These are phyloP conservation scores for Cryphonectria radicalis DNA, from an alignment of 2,329 filamentous ascomycete species.

Conservation along the genomic window DNA sequence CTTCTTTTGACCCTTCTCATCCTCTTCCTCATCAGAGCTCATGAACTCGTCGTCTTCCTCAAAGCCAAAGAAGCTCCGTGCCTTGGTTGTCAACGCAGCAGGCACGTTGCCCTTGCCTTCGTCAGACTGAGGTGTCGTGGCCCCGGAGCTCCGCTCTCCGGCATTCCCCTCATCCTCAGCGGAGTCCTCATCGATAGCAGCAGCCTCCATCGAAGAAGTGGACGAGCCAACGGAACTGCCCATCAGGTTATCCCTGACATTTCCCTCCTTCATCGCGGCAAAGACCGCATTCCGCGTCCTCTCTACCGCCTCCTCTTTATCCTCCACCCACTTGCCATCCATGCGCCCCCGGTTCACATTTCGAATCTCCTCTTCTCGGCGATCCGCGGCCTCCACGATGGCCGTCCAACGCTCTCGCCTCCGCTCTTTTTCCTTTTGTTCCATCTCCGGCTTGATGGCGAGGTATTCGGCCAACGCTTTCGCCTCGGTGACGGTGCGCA, in stretches of 20 bases:
- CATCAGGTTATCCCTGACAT: slow-evolving; percentile 64
- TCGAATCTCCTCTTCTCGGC: slow-evolving; percentile 80
- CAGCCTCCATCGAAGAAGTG: slow-evolving; percentile 42
- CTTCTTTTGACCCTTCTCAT: slow-evolving; percentile 48
- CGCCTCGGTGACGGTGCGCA: slow-evolving; percentile 92
- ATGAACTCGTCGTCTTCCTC: slow-evolving; percentile 79
- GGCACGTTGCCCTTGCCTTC: slow-evolving; percentile 39
- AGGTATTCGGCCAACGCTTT: slow-evolving; percentile 95
- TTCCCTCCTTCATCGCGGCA: slow-evolving; percentile 68
- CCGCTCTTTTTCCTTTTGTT: slow-evolving; percentile 88
- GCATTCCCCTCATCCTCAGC: slow-evolving; percentile 43
- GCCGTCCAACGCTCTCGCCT: slow-evolving; percentile 84
- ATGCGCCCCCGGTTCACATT: slow-evolving; percentile 72
- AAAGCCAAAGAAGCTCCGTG: slow-evolving; percentile 71
- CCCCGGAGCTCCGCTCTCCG: slow-evolving; percentile 49
- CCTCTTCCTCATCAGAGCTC: slow-evolving; percentile 68
- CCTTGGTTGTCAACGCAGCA: slow-evolving; percentile 38
- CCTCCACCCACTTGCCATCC: slow-evolving; percentile 93
- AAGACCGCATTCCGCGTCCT: slow-evolving; percentile 78
- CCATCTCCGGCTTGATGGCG: slow-evolving; percentile 96
- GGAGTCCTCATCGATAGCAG: slow-evolving; percentile 38
- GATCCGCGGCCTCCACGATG: slow-evolving; percentile 83
- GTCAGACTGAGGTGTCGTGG: slow-evolving; percentile 54
- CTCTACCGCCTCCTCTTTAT: slow-evolving; percentile 87
- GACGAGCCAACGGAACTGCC: slow-evolving; percentile 55